A percentile compares a stretch with the other conserved stretches of the same genome.
Conservation (phyloP, 1,139 yeast species). For the Lodderomyces orthopsilosis region DNA sequence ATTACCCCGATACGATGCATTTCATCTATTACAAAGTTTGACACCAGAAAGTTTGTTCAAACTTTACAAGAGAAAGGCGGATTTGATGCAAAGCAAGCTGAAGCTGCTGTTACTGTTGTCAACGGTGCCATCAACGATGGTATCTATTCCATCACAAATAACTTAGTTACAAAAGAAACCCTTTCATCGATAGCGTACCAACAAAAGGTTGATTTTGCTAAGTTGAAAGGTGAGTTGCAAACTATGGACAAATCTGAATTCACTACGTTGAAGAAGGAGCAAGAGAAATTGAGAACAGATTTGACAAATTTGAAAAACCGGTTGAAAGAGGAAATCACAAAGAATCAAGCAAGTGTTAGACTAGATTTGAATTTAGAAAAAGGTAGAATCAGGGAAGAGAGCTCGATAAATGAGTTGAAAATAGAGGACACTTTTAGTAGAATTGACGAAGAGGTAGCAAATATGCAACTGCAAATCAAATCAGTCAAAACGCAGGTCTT, state of each 20-base stretch:
- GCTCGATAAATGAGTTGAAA: constrained; percentile 86
- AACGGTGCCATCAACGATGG: constrained; percentile 81
- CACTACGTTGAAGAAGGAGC: constrained; percentile 78
- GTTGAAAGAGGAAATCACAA: constrained; percentile 87
- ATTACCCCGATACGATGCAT: constrained; percentile 16
- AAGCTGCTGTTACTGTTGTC: constrained; percentile 73
- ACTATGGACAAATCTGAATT: constrained; percentile 86
- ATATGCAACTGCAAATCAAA: constrained; percentile 92
- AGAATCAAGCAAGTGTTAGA: constrained; percentile 85
- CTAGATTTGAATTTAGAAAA: constrained; percentile 89
- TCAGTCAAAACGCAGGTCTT: constrained; percentile 92
- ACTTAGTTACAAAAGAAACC: constrained; percentile 77
- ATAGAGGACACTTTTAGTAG: constrained; percentile 93
- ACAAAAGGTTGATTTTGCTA: constrained; percentile 95
- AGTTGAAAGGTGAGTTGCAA: constrained; percentile 85
- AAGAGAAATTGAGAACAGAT: constrained; percentile 80
- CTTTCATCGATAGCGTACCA: constrained; percentile 85
- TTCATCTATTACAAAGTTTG: constrained; percentile 55
- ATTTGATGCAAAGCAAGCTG: constrained; percentile 74
- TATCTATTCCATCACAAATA: constrained; percentile 67
- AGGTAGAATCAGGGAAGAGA: constrained; percentile 92
- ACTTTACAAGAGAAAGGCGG: constrained; percentile 67
- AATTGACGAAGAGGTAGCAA: constrained; percentile 92
- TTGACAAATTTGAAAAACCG: constrained; percentile 81
- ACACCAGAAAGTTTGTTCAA: constrained; percentile 73